phyloP scores from a whole-genome alignment of 768 basidiomycete species.

The Agrocybe chaxingu region DNA sequence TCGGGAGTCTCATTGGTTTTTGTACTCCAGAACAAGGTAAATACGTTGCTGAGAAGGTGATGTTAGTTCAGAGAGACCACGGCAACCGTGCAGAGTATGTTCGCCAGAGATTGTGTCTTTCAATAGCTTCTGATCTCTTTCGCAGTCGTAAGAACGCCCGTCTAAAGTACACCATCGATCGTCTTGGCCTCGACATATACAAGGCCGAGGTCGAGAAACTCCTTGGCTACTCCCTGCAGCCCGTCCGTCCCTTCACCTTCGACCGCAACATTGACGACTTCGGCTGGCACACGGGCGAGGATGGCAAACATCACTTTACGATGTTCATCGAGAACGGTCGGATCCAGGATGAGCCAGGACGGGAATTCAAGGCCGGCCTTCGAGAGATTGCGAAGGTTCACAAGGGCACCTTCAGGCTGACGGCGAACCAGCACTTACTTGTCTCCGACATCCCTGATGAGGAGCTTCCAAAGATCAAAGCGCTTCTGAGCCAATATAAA shows the following conservation, averaged over 20 bases:
- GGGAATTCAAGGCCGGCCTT: conserved; percentile 89
- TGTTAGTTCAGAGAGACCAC: conserved; percentile 92
- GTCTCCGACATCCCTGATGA: conserved; percentile 77
- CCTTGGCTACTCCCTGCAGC: conserved; percentile 73
- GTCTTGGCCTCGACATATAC: conserved; percentile 87
- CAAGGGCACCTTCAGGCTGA: conserved; percentile 91
- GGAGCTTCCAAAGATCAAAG: conserved; percentile 77
- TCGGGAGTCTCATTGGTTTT: conserved; percentile 88
- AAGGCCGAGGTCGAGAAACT: conserved; percentile 87
- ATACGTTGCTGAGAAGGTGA: conserved; percentile 86
- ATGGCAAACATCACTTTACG: conserved; percentile 89
- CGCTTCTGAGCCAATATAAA: conserved; percentile 77
- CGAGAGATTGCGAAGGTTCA: conserved; percentile 91
- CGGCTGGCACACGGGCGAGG: conserved; percentile 86
- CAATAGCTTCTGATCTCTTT: not conserved
- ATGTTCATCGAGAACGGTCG: conserved; percentile 98
- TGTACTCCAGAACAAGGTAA: conserved; percentile 84
- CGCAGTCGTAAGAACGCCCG: conserved; percentile 78
- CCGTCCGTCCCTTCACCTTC: conserved; percentile 77
- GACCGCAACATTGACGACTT: conserved; percentile 90
- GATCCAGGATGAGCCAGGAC: conserved; percentile 88
- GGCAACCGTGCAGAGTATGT: conserved; percentile 92
- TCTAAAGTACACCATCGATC: conserved; percentile 95
- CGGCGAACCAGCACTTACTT: conserved; percentile 92
- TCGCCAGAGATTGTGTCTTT: conserved; percentile 8